Percentiles rank a stretch among this genome's conserved stretches.
These are phyloP conservation scores for Adenanthera pavonina DNA, from an alignment of 306 rosid species.

Conservation along the genomic window DNA sequence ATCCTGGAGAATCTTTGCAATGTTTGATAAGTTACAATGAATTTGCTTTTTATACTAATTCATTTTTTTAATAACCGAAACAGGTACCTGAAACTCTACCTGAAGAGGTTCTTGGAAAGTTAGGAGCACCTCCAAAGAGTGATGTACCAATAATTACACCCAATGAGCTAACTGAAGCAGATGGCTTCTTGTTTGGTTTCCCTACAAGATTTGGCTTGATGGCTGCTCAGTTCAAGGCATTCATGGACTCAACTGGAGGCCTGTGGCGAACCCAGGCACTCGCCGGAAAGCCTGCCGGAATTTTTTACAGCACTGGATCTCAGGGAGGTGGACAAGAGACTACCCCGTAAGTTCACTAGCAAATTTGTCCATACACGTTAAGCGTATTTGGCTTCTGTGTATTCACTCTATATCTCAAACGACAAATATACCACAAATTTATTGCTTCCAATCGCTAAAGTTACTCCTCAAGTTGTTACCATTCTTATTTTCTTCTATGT, in stretches of 20 bases:
- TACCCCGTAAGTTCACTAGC: slow-evolving; percentile 71
- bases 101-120: slow-evolving; percentile 76
- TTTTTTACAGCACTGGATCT: slow-evolving; percentile 93
- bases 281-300: slow-evolving; percentile 95
- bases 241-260: slow-evolving; percentile 88
- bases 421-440: background rate
- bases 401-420: too few species aligned
- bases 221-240: slow-evolving; percentile 94
- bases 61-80: background rate
- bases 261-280: slow-evolving; percentile 86
- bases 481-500: too few species aligned
- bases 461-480: too few species aligned
- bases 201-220: slow-evolving; percentile 95
- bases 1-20: background rate
- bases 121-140: slow-evolving; percentile 89
- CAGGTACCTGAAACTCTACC: slow-evolving; percentile 90
- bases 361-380: background rate
- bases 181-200: slow-evolving; percentile 87
- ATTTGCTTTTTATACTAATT: background rate
- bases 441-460: background rate
- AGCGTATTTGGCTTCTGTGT: background rate
- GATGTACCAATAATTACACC: slow-evolving; percentile 79
- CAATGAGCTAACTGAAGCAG: slow-evolving; percentile 77
- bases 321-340: slow-evolving; percentile 99
- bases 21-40: background rate